Evolutionary conservation across 352 stramenopile species (phyloP), one percentile per base, ranked within the genome.

Genomic region (Phytophthora fragariaefolia): DNA sequence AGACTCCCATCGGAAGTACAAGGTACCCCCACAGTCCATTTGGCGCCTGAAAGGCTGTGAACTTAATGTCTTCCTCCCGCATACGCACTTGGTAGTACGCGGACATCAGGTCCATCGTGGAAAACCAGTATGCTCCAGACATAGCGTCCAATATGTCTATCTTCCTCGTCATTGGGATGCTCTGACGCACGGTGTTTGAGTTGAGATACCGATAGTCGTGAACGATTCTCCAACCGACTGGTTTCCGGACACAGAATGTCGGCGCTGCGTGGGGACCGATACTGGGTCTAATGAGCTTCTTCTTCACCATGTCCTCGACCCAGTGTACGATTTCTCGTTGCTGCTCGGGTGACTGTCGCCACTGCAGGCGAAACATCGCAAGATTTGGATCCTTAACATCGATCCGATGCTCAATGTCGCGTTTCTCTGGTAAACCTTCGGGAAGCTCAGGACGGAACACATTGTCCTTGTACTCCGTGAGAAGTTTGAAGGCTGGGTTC

Each of bases 41-140:
- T 1, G 58, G 49, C 0, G 59, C 47, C n/a, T 45, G 28, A 9
- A 74, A 70, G 0, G 68, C 68, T 0, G 62, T 76, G 34, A 55
- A 65, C 32, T 48, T 49, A 20, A 75, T 68, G 26, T 72, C 62
- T 47, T 64, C 17, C 3, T 65, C 47, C 5, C 36, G 43, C 66
- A 76, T 76, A 9, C 53, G 48, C 1, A 74, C 62, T 65, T 76
- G 61, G 36, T 71, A 74, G 43, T 58, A 76, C 3, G 32, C 57
- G 0, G 36, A 60, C 36, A 63, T 59, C 34, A 71, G 38, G 48
- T 76, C 63, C 45, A 76, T 70, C 4, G 47, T 56, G 0, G 59
- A 56, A 20, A 74, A 74, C 17, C 46, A 66, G 15, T 47, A 51
- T 17, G 60, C 32, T n/a, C 64, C 58, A 1, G 58, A 18, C 47